phyloP scores from a whole-genome alignment of 2,329 filamentous ascomycete genomes.

The Botryosphaeria dothidea region DNA sequence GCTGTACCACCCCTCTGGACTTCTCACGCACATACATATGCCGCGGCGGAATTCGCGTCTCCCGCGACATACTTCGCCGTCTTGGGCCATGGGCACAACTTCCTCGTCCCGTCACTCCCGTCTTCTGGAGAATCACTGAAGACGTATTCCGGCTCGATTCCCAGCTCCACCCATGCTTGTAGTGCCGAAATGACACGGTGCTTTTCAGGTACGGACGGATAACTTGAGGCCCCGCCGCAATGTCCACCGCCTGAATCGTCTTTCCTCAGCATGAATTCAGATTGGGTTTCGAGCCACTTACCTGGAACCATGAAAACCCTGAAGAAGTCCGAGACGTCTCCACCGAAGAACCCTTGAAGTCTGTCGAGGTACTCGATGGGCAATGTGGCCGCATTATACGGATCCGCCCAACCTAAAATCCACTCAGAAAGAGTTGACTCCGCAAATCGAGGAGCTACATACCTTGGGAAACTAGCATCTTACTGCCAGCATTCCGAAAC shows the following conservation, averaged over 20 bases:
- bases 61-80: neutral
- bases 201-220: conserved; percentile 7
- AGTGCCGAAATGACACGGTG: conserved; percentile 6
- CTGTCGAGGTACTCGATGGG: conserved; percentile 3
- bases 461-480: conserved; percentile 42
- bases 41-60: neutral
- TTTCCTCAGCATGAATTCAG: neutral
- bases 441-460: neutral
- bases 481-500: conserved; percentile 36
- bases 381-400: conserved; percentile 16
- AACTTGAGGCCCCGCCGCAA: conserved; percentile 5
- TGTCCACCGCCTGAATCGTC: conserved; percentile 10
- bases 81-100: conserved; percentile 17
- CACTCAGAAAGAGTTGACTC: neutral
- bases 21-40: neutral
- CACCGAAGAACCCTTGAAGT: neutral
- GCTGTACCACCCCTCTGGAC: too few relatives aligned
- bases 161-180: conserved; percentile 14
- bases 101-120: conserved; percentile 6
- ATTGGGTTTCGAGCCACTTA: neutral
- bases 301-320: conserved; percentile 20
- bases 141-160: conserved; percentile 5
- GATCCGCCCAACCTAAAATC: conserved; percentile 18
- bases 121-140: conserved; percentile 2
- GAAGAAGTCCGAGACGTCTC: conserved; percentile 14